These are phyloP conservation scores for Cyberlindnera suaveolens DNA, from an alignment of 805 yeast genomes.

Conservation along the genomic window DNA sequence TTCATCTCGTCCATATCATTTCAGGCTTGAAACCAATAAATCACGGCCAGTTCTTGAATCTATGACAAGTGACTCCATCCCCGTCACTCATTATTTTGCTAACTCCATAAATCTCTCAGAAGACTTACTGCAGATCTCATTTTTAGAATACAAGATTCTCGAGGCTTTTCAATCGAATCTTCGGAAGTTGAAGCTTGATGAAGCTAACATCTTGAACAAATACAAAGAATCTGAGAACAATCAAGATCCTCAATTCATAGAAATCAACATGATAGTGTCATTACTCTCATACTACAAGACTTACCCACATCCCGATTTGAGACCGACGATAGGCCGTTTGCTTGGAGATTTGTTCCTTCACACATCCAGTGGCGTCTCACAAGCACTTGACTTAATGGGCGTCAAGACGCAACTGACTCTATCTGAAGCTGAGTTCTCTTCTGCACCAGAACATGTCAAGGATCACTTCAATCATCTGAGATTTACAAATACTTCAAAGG, in stretches of 20 bases:
- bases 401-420: not conserved
- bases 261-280: slow-evolving; percentile 4
- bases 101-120: slow-evolving; percentile 5
- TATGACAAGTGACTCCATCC: slow-evolving; percentile 6
- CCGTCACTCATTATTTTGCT: slow-evolving; percentile 4
- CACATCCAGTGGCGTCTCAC: not conserved
- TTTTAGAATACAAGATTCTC: not conserved
- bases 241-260: not conserved
- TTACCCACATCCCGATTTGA: slow-evolving; percentile 6
- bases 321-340: not conserved
- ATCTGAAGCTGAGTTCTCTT: not conserved
- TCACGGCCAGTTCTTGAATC: not conserved
- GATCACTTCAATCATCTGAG: slow-evolving; percentile 12
- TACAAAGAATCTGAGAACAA: slow-evolving; percentile 1
- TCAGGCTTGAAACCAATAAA: slow-evolving; percentile 1
- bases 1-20: slow-evolving; percentile 6
- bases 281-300: slow-evolving; percentile 5
- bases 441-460: not conserved
- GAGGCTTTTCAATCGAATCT: not conserved
- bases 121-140: slow-evolving; percentile 2
- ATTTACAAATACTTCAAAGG: slow-evolving; percentile 7
- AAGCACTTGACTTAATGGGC: not conserved
- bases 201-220: not conserved
- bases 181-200: not conserved
- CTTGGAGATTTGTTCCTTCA: not conserved